Evolutionary conservation across 495 filamentous ascomycete species (phyloP).

Genomic region (Aeminium ludgeri): DNA sequence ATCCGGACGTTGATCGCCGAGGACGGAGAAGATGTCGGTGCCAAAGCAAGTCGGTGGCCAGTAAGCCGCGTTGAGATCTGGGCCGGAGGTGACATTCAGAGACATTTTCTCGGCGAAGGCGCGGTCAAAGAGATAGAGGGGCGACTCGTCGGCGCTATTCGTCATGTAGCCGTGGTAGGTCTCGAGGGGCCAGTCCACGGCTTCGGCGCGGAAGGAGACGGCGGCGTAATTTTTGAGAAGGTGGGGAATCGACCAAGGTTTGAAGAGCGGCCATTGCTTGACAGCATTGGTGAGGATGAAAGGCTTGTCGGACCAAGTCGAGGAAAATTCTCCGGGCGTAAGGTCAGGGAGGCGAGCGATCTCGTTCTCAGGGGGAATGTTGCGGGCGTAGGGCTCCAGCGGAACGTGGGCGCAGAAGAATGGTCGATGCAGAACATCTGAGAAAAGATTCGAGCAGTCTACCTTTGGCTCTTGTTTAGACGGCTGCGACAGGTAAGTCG

Average conservation of each 20-base stretch:
- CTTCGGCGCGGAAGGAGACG: constrained; percentile 69
- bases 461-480: constrained; percentile 33
- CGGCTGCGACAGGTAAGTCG: constrained; percentile 54
- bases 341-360: constrained; percentile 57
- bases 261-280: constrained; percentile 63
- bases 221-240: constrained; percentile 47
- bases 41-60: constrained; percentile 80
- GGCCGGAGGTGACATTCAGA: constrained; percentile 38
- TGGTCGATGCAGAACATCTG: constrained; percentile 77
- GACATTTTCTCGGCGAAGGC: constrained; percentile 78
- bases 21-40: constrained; percentile 67
- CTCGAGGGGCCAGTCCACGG: constrained; percentile 74
- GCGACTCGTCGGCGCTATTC: constrained; percentile 70
- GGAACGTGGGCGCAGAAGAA: constrained; percentile 73
- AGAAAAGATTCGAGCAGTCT: constrained; percentile 67
- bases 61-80: constrained; percentile 41
- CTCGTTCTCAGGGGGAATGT: constrained; percentile 56
- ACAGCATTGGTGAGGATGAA: constrained; percentile 84
- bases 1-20: constrained; percentile 69
- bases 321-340: constrained; percentile 53
- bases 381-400: constrained; percentile 43
- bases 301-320: constrained; percentile 59
- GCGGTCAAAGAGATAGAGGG: constrained; percentile 83
- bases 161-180: constrained; percentile 75
- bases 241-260: constrained; percentile 50